Base-by-base conservation (phyloP, 73 alveolate species). In the Urostyla sp. region DNA sequence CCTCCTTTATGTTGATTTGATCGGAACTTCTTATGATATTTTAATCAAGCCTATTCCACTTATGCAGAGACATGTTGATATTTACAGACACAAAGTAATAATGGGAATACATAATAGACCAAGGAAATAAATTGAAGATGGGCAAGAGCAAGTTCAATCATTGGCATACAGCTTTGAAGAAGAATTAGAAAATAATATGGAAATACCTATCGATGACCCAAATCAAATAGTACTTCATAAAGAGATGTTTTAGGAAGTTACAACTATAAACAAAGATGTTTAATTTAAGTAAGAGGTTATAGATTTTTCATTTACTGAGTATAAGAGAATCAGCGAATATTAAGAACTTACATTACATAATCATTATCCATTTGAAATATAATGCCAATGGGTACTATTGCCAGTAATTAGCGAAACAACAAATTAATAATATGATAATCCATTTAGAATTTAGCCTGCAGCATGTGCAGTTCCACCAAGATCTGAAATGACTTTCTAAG, bases 11-110 rank as follows among this genome's bases (percentile, higher is more conserved):
- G 93, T 96, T 40, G 99, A 97, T 84, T 77, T 97, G 67, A 84
- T 95, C 58, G 99, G 99, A 0, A 90, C 99, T 48, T 97, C 99
- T 81, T 97, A 90, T 81, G 99, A 97, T 72, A 84, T 95, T 16
- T 78, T 94, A 55, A 94, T 84, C 23, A 94, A 95, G 76, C 98
- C 99, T 27, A 82, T 95, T 21, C 98, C 98, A 61, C 91, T 97
- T 40, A 89, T 87, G 83, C 97, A 95, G 89, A 90, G 94, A 51
- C 98, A 89, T 81, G 94, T 97, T 50, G 99, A 97, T 55, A 90
- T 85, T 38, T 97, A 90, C 75, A 78, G 99, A 49, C 88, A 92
- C 87, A 96, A 95, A 63, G 98, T 94, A 6, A 87, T 94, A 53
- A 80, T 90, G 95, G 98, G 98, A n/a, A 85, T 72, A 32, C 90